phyloP scores from a whole-genome alignment of 768 basidiomycete species.

The Psilocybe cyanescens region DNA sequence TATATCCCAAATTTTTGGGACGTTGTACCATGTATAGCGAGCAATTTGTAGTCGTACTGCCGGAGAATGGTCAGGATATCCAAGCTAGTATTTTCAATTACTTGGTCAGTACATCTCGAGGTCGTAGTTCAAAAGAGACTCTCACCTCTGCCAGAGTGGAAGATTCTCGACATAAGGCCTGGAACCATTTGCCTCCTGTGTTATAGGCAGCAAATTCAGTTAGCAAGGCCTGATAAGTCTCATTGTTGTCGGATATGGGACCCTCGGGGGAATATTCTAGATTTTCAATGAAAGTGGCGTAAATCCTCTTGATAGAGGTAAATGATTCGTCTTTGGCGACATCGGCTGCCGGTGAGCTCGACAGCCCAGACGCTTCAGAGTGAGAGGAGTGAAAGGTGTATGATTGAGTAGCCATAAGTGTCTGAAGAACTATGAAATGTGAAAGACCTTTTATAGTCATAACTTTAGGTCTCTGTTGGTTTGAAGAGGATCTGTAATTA shows the following conservation, averaged over 20 bases:
- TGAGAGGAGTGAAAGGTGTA: too few species aligned
- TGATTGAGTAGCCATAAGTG: too few species aligned
- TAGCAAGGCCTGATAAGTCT: background rate
- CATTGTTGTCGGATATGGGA: background rate
- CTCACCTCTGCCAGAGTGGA: constrained; percentile 1
- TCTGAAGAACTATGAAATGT: too few species aligned
- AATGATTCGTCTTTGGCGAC: too few species aligned
- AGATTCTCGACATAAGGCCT: background rate
- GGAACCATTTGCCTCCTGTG: constrained; percentile 1
- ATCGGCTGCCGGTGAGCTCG: too few species aligned
- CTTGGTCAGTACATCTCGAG: background rate
- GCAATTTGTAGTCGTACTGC: background rate
- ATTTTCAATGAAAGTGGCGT: background rate
- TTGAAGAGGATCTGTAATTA: too few species aligned
- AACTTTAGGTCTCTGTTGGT: too few species aligned
- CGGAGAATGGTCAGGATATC: background rate
- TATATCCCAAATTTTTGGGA: background rate
- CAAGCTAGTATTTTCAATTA: background rate
- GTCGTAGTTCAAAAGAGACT: background rate
- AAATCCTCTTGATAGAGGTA: background rate
- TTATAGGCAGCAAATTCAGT: background rate
- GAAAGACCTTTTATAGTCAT: too few species aligned
- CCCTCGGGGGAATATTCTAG: background rate
- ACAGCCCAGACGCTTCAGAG: too few species aligned
- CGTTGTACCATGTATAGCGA: constrained; percentile 6